Evolutionary conservation across 1,139 yeast genomes (phyloP).

Genomic region (Debaryomyces subglobosus): DNA sequence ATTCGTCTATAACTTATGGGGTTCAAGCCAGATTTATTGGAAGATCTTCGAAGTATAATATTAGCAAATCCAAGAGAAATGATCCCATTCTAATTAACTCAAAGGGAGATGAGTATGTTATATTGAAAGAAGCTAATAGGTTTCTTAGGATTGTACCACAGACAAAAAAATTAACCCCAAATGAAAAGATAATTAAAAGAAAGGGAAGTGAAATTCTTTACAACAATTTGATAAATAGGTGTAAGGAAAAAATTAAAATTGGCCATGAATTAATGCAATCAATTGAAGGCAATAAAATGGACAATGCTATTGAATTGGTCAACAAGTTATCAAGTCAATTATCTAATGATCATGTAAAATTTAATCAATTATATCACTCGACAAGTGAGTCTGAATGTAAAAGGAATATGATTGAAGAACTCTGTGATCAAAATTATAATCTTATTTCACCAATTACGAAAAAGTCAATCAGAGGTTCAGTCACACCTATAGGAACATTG

Average conservation of each 20-base stretch:
- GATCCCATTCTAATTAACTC: constrained; percentile 34
- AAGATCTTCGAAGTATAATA: constrained; percentile 33
- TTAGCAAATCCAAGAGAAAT: constrained; percentile 19
- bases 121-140: constrained; percentile 35
- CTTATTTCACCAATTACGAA: constrained; percentile 18
- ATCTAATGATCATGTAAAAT: neutral
- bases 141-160: constrained; percentile 34
- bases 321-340: constrained; percentile 16
- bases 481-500: constrained; percentile 22
- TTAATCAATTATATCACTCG: constrained; percentile 4
- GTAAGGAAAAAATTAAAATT: constrained; percentile 31
- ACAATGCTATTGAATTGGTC: constrained; percentile 18
- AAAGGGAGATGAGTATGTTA: constrained; percentile 46
- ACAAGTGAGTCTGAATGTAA: neutral
- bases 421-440: constrained; percentile 15
- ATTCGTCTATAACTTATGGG: constrained; percentile 39
- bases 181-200: constrained; percentile 20
- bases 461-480: constrained; percentile 16
- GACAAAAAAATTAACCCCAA: constrained; percentile 9
- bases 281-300: constrained; percentile 18
- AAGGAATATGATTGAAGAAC: neutral
- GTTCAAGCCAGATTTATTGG: constrained; percentile 47
- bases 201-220: constrained; percentile 26
- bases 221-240: constrained; percentile 29
- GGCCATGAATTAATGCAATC: constrained; percentile 25